phyloP scores from a whole-genome alignment of 1,284 basidiomycete species.

The Fomitopsis schrenkii region DNA sequence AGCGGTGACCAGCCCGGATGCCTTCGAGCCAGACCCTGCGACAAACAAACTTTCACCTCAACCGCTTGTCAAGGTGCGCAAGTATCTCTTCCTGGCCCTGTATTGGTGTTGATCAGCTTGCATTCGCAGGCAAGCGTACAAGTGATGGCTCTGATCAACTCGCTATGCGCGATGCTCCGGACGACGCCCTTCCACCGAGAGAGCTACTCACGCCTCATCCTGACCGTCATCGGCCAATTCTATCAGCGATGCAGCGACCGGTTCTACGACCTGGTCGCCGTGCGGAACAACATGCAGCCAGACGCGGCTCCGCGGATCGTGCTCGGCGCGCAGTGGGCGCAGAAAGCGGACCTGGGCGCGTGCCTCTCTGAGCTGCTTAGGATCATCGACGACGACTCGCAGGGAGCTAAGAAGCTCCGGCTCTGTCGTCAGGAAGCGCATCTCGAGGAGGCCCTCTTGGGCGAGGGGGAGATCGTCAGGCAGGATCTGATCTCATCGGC shows the following conservation, averaged over 20 bases:
- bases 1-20: slow-evolving; percentile 79
- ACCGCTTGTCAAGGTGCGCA: slow-evolving; percentile 75
- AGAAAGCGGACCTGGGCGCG: slow-evolving; percentile 72
- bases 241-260: slow-evolving; percentile 91
- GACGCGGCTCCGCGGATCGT: slow-evolving; percentile 44
- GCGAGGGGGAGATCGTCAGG: slow-evolving; percentile 47
- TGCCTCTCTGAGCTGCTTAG: slow-evolving; percentile 63
- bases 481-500: slow-evolving; percentile 74
- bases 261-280: slow-evolving; percentile 73
- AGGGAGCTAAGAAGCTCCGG: slow-evolving; percentile 42
- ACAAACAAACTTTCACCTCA: slow-evolving; percentile 60
- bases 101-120: neutral
- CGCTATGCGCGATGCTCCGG: slow-evolving; percentile 87
- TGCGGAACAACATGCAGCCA: slow-evolving; percentile 30
- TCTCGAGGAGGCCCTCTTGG: slow-evolving; percentile 67
- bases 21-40: slow-evolving; percentile 75
- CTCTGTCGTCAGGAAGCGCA: slow-evolving; percentile 74
- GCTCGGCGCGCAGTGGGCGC: slow-evolving; percentile 85
- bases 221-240: slow-evolving; percentile 95
- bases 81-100: neutral
- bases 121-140: slow-evolving; percentile 68
- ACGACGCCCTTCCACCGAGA: slow-evolving; percentile 96
- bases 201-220: slow-evolving; percentile 89
- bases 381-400: slow-evolving; percentile 33
- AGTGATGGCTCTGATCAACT: slow-evolving; percentile 88